These are phyloP conservation scores for Phanerochaete sordida DNA, from an alignment of 768 basidiomycete genomes.

Conservation along the genomic window DNA sequence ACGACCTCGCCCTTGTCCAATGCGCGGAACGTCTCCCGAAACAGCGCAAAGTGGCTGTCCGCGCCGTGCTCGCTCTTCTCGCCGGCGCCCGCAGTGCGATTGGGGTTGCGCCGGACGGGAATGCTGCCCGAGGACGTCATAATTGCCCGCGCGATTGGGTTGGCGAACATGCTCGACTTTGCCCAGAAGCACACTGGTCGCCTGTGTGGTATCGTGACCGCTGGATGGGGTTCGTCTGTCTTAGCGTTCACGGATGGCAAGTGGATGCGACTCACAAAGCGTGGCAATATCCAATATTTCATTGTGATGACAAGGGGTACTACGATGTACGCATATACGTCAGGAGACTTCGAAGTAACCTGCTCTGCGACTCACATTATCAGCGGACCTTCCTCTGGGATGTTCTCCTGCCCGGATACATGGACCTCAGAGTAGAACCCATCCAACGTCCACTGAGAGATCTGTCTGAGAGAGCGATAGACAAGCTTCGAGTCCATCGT, in stretches of 20 bases:
- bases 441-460: constrained; percentile 65
- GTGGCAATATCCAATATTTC: constrained; percentile 89
- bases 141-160: constrained; percentile 70
- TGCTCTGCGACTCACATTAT: constrained; percentile 68
- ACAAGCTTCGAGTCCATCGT: constrained; percentile 48
- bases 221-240: constrained; percentile 24
- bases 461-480: constrained; percentile 55
- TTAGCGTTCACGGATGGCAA: constrained; percentile 13
- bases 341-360: background rate
- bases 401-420: constrained; percentile 82
- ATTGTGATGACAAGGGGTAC: constrained; percentile 63
- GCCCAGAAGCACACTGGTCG: constrained; percentile 91
- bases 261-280: constrained; percentile 52
- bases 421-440: constrained; percentile 82
- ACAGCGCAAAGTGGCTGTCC: constrained; percentile 80
- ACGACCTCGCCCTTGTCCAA: constrained; percentile 76
- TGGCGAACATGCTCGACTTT: constrained; percentile 83
- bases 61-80: constrained; percentile 3
- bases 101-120: constrained; percentile 81
- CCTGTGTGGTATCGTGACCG: constrained; percentile 76
- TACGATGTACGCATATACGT: background rate
- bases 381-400: constrained; percentile 84
- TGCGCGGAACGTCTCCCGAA: constrained; percentile 86
- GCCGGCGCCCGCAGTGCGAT: constrained; percentile 6
- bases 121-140: constrained; percentile 91